These are phyloP conservation scores for Coemansia sp. DNA, from an alignment of 192 early-diverging fungal genomes.

Conservation along the genomic window DNA sequence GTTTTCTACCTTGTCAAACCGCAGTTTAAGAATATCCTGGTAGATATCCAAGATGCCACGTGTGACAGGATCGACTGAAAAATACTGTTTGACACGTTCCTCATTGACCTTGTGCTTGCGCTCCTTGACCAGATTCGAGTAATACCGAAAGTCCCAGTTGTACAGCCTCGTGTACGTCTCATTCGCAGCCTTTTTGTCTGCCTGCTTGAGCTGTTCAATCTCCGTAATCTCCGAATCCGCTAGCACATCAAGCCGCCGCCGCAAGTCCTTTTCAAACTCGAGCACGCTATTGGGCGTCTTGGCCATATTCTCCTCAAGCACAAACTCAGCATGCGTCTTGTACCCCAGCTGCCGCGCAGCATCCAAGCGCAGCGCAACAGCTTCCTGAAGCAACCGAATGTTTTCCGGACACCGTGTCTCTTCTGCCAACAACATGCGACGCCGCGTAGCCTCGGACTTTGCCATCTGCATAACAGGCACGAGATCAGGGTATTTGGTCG, in stretches of 20 bases:
- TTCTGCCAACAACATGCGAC: constrained; percentile 42
- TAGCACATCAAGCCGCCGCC: constrained; percentile 54
- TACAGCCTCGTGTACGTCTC: constrained; percentile 61
- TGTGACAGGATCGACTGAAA: constrained; percentile 65
- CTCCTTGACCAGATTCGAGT: constrained; percentile 68
- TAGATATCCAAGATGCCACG: constrained; percentile 73
- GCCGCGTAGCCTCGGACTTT: constrained; percentile 55
- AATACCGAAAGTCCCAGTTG: constrained; percentile 75
- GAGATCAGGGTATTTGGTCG: constrained; percentile 69
- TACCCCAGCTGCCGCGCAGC: constrained; percentile 67
- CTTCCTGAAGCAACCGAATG: constrained; percentile 59
- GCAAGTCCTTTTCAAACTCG: constrained; percentile 65
- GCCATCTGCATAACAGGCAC: constrained; percentile 50
- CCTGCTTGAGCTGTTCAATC: constrained; percentile 66
- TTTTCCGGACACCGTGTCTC: constrained; percentile 62
- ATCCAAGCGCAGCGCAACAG: constrained; percentile 53
- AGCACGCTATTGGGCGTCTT: constrained; percentile 62
- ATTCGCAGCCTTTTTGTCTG: constrained; percentile 43
- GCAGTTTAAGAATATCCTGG: constrained; percentile 64
- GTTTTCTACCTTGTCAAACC: constrained; percentile 61
- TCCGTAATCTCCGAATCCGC: constrained; percentile 60
- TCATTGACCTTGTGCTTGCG: constrained; percentile 69
- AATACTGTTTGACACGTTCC: constrained; percentile 74
- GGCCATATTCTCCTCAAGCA: constrained; percentile 80
- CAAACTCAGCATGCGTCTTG: constrained; percentile 64